These are phyloP conservation scores for Fusarium kyushuense DNA, from an alignment of 2,329 filamentous ascomycete genomes.

Conservation along the genomic window DNA sequence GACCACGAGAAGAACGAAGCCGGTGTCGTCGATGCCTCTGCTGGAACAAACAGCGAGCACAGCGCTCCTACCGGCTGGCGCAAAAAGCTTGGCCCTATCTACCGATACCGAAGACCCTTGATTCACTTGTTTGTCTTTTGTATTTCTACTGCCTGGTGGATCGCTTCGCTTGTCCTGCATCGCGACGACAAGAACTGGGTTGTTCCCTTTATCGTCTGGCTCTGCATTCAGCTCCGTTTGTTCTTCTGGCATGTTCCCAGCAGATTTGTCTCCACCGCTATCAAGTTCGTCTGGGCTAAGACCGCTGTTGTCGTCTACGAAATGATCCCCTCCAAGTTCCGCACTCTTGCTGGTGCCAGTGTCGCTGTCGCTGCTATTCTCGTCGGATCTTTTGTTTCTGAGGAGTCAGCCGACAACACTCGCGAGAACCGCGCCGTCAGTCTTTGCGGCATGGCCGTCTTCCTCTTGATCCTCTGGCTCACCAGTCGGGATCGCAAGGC, in stretches of 20 bases:
- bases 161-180: slow-evolving; percentile 79
- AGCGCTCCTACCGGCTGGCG: slow-evolving; percentile 21
- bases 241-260: slow-evolving; percentile 80
- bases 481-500: slow-evolving; percentile 77
- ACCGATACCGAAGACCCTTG: slow-evolving; percentile 59
- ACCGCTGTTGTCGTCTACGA: slow-evolving; percentile 70
- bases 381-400: slow-evolving; percentile 80
- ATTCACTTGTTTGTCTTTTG: slow-evolving; percentile 61
- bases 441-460: slow-evolving; percentile 80
- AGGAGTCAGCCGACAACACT: slow-evolving; percentile 80
- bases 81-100: slow-evolving; percentile 53
- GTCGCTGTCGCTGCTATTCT: slow-evolving; percentile 78
- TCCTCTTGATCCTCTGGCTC: slow-evolving; percentile 73
- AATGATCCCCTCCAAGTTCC: slow-evolving; percentile 74
- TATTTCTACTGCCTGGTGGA: slow-evolving; percentile 75
- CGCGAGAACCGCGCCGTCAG: slow-evolving; percentile 83
- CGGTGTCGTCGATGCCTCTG: slow-evolving; percentile 49
- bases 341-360: slow-evolving; percentile 71
- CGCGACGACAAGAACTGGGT: slow-evolving; percentile 82
- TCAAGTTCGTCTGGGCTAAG: slow-evolving; percentile 75
- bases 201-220: slow-evolving; percentile 84
- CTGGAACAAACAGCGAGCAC: slow-evolving; percentile 40
- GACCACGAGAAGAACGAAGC: slow-evolving; percentile 56
- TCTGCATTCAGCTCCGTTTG: slow-evolving; percentile 78
- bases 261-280: slow-evolving; percentile 72